Conservation (phyloP, 2,329 filamentous ascomycete genomes). For the Alternaria gansuensis region DNA sequence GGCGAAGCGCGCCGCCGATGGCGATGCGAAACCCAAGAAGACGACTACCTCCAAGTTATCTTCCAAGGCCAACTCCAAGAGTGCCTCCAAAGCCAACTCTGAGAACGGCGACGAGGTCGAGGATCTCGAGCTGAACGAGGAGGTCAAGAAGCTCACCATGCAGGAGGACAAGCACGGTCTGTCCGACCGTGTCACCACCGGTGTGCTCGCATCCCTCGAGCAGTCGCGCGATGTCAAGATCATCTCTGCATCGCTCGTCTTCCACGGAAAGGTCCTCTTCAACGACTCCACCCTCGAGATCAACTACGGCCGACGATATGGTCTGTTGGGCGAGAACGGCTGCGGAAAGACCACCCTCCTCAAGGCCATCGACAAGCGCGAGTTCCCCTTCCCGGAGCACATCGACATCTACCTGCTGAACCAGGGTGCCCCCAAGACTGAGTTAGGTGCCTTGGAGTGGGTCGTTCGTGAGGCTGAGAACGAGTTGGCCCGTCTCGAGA, state of each 20-base stretch:
- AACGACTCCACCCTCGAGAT: conserved; percentile 93
- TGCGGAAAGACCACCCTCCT: conserved; percentile 98
- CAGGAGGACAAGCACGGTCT: conserved; percentile 97
- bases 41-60: conserved; percentile 75
- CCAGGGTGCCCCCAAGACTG: conserved; percentile 89
- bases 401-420: conserved; percentile 98
- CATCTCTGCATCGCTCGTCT: conserved; percentile 89
- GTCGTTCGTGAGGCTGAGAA: conserved; percentile 93
- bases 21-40: conserved; percentile 77
- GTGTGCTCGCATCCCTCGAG: conserved; percentile 86
- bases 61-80: conserved; percentile 73
- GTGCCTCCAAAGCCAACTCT: conserved; percentile 69
- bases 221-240: conserved; percentile 97
- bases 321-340: conserved; percentile 96
- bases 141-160: conserved; percentile 86
- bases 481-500: conserved; percentile 90
- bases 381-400: conserved; percentile 95
- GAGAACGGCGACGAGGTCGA: conserved; percentile 76
- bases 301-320: conserved; percentile 91
- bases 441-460: conserved; percentile 94
- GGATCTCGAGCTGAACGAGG: conserved; percentile 71
- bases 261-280: conserved; percentile 97
- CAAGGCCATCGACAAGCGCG: conserved; percentile 91
- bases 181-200: conserved; percentile 97
- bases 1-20: conserved; percentile 67